Evolutionary conservation across 2,329 filamentous ascomycete species (phyloP), one percentile per base, ranked within the genome.

Genomic region (Acephala macrosclerotiorum): DNA sequence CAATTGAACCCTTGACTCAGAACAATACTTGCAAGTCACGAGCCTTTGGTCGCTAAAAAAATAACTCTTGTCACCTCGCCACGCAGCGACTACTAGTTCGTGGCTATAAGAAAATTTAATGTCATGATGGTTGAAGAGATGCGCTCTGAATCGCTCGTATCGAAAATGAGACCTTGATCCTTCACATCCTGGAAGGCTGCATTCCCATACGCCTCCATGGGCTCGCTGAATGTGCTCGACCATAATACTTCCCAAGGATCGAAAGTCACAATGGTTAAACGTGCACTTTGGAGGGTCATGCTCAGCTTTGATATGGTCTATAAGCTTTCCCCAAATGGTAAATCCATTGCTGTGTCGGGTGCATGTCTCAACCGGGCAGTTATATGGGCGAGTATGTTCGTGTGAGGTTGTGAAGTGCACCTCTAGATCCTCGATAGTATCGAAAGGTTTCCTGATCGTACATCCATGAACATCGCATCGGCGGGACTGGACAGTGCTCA

Each of bases 241-340:
- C 51, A 29, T 55, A 55, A 55, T 5, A 12, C 7, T 55, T 55
- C 51, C 51, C 29, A 55, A 55, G 22, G 51, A 55, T 55, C 51
- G 51, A 55, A 55, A 55, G 51, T 29, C 51, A n/a, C 51, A 55
- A 55, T 55, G 51, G 51, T 55, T 22, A 55, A 55, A 55, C 29
- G 25, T 55, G 51, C 51, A 55, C 3, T 55, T 55, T 55, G 51
- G 51, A 25, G 51, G 51, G 12, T 55, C 33, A 29, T 55, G 51
- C 25, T 55, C 51, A 55, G 25, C 16, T 55, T 55, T 55, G 51
- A 55, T 55, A 11, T 55, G 22, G 9, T 55, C 51, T 16, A 29
- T 11, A 55, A 55, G 22, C 14, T 42, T 42, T 42, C 38, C 38
- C 4, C 12, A 12, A 14, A 12, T 42, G 38, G 38, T 42, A 14